Percentiles rank a stretch among this genome's conserved stretches.
Evolutionary conservation across 805 yeast genomes (phyloP).

Genomic region (Zygosaccharomyces siamensis): DNA sequence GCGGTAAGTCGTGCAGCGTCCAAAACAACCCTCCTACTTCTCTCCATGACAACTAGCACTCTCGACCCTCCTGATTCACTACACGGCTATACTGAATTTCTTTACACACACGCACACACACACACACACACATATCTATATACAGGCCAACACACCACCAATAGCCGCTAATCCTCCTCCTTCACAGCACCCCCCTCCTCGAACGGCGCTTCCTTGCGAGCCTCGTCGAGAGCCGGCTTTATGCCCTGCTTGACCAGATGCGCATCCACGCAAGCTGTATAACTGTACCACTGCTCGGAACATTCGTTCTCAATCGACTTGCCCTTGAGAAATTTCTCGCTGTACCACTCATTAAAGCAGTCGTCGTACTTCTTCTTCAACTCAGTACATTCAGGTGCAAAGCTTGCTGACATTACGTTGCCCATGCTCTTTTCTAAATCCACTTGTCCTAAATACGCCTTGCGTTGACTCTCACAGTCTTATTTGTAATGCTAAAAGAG

Average conservation of each 20-base stretch:
- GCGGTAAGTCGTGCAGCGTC: too few relatives aligned
- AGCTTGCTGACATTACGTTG: slow-evolving; percentile 72
- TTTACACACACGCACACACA: too few relatives aligned
- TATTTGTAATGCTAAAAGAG: too few relatives aligned
- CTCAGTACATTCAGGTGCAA: slow-evolving; percentile 95
- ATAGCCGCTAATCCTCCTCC: slow-evolving; percentile 7
- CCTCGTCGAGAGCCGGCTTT: slow-evolving; percentile 79
- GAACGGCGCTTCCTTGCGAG: slow-evolving; percentile 86
- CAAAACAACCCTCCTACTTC: too few relatives aligned
- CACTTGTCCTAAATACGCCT: background rate
- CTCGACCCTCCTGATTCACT: too few relatives aligned
- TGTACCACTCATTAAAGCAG: slow-evolving; percentile 93
- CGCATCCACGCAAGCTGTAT: slow-evolving; percentile 80
- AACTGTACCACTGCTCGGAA: slow-evolving; percentile 80
- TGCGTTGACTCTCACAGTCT: too few relatives aligned
- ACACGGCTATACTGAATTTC: too few relatives aligned
- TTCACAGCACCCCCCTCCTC: slow-evolving; percentile 55
- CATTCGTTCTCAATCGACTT: slow-evolving; percentile 73
- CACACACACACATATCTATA: background rate
- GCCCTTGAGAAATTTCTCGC: slow-evolving; percentile 68
- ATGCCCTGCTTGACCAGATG: slow-evolving; percentile 69
- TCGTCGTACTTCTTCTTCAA: slow-evolving; percentile 82
- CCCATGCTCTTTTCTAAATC: slow-evolving; percentile 44
- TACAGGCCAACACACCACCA: background rate
- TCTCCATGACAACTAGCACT: too few relatives aligned